Base-by-base conservation (phyloP, 1,284 basidiomycete species). In the Ustilago sp. region DNA sequence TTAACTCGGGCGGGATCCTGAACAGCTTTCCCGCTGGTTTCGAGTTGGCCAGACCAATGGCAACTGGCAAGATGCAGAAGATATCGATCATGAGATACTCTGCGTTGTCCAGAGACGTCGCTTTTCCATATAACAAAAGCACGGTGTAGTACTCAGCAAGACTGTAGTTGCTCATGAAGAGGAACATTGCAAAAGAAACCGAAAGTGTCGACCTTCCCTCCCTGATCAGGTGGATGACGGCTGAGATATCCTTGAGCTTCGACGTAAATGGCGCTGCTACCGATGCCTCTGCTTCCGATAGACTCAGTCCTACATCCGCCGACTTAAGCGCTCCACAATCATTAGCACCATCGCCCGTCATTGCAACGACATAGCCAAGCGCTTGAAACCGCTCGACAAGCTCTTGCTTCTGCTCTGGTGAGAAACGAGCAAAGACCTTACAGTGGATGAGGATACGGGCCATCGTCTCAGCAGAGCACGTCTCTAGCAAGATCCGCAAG, bases 21-120 rank as follows among this genome's bases (percentile, higher is more conserved):
- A 31, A 58, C 34, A 81, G 64, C 45, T 50, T 68, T 19, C 55
- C 56, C 1, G 80, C 72, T 3, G 80, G 78, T 2, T 13, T 35
- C 8, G 63, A 55, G 48, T 68, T 64, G n/a, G 77, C 75, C 52
- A 80, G 52, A 7, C 76, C 80, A 23, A 81, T 55, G 1, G 76
- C 75, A 11, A 81, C 57, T 19, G 73, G 66, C 6, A 81, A 43
- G 1, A 81, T 68, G 43, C 59, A 54, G 55, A 79, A 76, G 39
- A 81, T 43, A 54, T 80, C 80, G 60, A 80, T 76, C 51, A 70
- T 80, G 11, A 80, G 68, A 38, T 80, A 79, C 68, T 80, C 77
- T 31, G 72, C 78, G 41, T 81, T 80, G 55, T 74, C 72, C 17
- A 81, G 48, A 35, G 68, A 73, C 11, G 80, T 76, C 23, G 76